Evolutionary conservation across 305 asterid genomes (phyloP), one percentile per base, ranked within the genome.

Genomic region (Solanum hybrid): DNA sequence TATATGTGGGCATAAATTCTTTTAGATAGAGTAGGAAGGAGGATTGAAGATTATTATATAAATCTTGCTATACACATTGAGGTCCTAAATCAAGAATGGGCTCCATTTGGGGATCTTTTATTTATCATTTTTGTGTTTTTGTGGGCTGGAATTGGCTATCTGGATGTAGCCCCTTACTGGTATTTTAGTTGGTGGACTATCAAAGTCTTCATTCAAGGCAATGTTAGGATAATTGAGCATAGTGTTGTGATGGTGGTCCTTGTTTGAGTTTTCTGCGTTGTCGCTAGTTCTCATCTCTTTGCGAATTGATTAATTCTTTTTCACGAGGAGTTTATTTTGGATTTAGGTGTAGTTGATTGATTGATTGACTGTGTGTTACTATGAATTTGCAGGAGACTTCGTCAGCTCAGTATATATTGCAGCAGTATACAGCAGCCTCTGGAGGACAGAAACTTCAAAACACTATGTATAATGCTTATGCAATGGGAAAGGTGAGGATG

Each of bases 401-500:
- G 1, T 97, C 99, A 27, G 99, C 99, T 35, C 98, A 97, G 90
- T 97, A 97, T 92, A 97, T 97, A 91, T 88, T 97, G 93, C 99
- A 97, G 94, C 99, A 97, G 60, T 97, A 96, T 91, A 91, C 93
- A 17, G 99, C 99, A 4, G 98, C 99, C 10, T 95, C 99, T 0
- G 99, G 99, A n/a, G 99, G 99, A 3, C 98, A 94, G 88, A 96
- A 92, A 93, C 95, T 96, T 73, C 99, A 97, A 64, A 95, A 89
- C 91, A 90, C 96, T 3, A 93, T 97, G 87, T 96, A 94, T 85
- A 97, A 97, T 91, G 96, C 99, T 27, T 97, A 97, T 92, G 98
- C 97, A 2, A 94, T 94, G 99, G 99, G 99, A 51, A 96, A 96
- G 78, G 94, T 96, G 77, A 96, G 92, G 89, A 96, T 96, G 99